Percentiles rank a stretch among this genome's conserved stretches.
Conservation (phyloP, 257 asterid species). For the Solanum medicagineum region DNA sequence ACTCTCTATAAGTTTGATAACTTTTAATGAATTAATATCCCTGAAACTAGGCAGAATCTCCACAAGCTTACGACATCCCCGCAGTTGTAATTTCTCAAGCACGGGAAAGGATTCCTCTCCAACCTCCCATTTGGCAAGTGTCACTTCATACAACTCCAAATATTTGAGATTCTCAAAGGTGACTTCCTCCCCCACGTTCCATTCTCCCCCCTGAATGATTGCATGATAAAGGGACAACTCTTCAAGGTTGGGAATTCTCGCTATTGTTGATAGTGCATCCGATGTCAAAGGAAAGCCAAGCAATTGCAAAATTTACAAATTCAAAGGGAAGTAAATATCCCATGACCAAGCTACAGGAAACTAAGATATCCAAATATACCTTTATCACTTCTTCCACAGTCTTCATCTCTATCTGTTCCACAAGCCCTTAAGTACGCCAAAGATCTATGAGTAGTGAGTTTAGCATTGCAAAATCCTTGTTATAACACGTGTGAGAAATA, state of each 20-base stretch:
- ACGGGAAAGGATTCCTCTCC: not conserved
- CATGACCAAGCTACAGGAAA: no score
- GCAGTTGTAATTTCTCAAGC: not conserved
- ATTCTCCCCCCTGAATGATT: not conserved
- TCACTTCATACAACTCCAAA: not conserved
- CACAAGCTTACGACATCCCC: rapidly evolving
- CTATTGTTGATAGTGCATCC: no score
- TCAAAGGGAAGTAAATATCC: no score
- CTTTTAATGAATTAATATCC: not conserved
- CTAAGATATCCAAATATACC: no score
- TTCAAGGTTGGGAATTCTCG: not conserved
- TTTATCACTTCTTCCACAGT: no score
- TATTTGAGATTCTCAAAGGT: not conserved
- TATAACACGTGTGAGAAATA: no score
- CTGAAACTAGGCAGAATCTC: not conserved
- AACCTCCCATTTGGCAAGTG: not conserved
- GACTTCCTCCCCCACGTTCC: not conserved
- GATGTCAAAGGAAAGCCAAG: no score
- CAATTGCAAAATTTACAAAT: no score
- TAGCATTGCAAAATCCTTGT: no score
- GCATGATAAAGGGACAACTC: rapidly evolving
- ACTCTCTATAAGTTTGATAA: not conserved
- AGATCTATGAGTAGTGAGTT: no score
- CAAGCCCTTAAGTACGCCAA: no score
- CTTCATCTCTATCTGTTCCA: no score